Evolutionary conservation across 768 basidiomycete species (phyloP).

Genomic region (Cantharellus anzutake): DNA sequence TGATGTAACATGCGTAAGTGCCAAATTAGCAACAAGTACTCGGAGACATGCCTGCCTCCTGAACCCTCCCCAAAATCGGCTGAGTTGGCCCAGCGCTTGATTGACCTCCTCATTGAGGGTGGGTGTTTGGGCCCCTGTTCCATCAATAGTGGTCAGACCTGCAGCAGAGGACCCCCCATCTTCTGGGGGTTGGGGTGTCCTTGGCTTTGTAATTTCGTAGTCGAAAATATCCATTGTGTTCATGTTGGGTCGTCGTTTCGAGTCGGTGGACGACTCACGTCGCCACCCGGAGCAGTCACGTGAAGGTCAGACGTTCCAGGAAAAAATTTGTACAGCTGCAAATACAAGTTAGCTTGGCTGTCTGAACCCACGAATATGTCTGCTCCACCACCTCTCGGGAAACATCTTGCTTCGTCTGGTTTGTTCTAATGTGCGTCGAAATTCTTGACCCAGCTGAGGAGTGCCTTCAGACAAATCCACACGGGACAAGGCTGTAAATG

Average conservation of each 20-base stretch:
- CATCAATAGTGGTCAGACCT: too few relatives aligned
- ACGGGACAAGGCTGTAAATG: constrained; percentile 78
- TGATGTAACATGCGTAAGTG: constrained; percentile 15
- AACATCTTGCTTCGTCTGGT: constrained; percentile 88
- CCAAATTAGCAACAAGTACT: background rate
- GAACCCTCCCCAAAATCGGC: constrained; percentile 80
- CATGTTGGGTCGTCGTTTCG: too few relatives aligned
- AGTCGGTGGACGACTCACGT: too few relatives aligned
- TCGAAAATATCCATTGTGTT: too few relatives aligned
- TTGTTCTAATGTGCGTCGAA: constrained; percentile 12
- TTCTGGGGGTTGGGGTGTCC: too few relatives aligned
- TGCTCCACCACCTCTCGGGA: constrained; percentile 41
- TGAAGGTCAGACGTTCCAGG: too few relatives aligned
- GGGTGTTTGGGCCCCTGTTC: constrained; percentile 8
- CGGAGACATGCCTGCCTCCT: constrained; percentile 51
- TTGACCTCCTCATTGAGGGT: constrained; percentile 73
- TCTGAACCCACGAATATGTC: background rate
- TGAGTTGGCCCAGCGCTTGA: constrained; percentile 75
- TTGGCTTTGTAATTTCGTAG: too few relatives aligned
- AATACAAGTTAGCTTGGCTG: too few relatives aligned
- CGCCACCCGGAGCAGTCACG: too few relatives aligned
- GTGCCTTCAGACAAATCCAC: constrained; percentile 57
- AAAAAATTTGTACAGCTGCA: too few relatives aligned
- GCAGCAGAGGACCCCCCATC: too few relatives aligned
- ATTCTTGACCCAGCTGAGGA: constrained; percentile 1